A percentile compares a stretch with the other conserved stretches of the same genome.
These are phyloP conservation scores for Brassica cretica DNA, from an alignment of 345 rosid genomes.

Conservation along the genomic window DNA sequence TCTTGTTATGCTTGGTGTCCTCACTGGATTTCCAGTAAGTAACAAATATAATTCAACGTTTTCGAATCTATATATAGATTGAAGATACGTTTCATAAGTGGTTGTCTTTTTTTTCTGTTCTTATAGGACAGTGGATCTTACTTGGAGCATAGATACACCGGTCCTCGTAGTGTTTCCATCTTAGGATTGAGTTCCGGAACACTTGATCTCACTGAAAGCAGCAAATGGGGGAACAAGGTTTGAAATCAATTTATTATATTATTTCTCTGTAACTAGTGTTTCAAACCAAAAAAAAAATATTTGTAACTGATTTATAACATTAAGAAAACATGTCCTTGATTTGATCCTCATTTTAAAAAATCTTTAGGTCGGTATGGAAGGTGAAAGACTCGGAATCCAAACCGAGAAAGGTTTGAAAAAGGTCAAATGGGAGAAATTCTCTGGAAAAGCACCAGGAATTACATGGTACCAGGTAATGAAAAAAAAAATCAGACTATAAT, in stretches of 20 bases:
- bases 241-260: neutral
- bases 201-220: constrained; percentile 60
- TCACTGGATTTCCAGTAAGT: constrained; percentile 77
- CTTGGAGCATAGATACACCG: constrained; percentile 85
- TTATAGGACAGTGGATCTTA: constrained; percentile 91
- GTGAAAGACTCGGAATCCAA: constrained; percentile 57
- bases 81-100: neutral
- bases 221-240: constrained; percentile 84
- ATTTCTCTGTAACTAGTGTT: neutral
- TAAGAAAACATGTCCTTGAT: neutral
- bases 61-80: neutral
- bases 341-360: constrained; percentile 12
- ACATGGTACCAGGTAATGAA: constrained; percentile 85
- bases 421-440: constrained; percentile 49
- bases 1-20: constrained; percentile 50
- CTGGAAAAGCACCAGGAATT: constrained; percentile 45
- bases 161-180: constrained; percentile 70
- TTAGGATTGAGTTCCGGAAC: constrained; percentile 84
- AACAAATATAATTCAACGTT: neutral
- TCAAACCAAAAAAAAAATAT: too few species aligned
- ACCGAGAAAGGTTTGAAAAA: constrained; percentile 52
- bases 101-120: neutral
- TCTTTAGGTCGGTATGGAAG: constrained; percentile 66
- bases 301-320: neutral
- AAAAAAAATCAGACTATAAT: neutral